These are phyloP conservation scores for Stachybotrys echinatus DNA, from an alignment of 2,329 filamentous ascomycete genomes.

Conservation along the genomic window DNA sequence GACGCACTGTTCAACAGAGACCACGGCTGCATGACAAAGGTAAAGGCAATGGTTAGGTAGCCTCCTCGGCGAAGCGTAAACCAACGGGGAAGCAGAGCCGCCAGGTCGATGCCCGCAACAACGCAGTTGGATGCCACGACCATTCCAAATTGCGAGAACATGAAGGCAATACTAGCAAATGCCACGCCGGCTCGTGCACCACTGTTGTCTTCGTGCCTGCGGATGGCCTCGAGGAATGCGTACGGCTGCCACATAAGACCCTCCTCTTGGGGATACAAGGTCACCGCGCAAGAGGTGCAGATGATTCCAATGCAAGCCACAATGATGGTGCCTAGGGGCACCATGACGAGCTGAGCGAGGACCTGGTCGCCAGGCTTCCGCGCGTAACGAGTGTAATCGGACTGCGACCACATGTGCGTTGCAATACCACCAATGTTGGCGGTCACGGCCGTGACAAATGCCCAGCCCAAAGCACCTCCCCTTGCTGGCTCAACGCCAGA, in stretches of 20 bases:
- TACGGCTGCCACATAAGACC: conserved; percentile 22
- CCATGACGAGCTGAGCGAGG: too few relatives aligned
- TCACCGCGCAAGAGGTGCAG: conserved; percentile 20
- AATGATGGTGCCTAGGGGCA: too few relatives aligned
- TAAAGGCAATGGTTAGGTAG: conserved; percentile 22
- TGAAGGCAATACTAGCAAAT: conserved; percentile 17
- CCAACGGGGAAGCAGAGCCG: conserved; percentile 21
- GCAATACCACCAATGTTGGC: too few relatives aligned
- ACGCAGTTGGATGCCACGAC: conserved; percentile 22
- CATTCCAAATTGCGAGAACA: conserved; percentile 13
- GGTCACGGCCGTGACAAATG: too few relatives aligned
- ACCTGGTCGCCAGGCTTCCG: too few relatives aligned
- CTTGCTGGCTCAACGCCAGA: too few relatives aligned
- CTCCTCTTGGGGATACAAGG: conserved; percentile 15
- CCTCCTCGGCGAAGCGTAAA: conserved; percentile 25
- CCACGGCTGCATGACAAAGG: conserved; percentile 23
- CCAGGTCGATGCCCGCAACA: conserved; percentile 26
- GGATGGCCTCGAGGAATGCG: conserved; percentile 29
- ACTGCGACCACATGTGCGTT: too few relatives aligned
- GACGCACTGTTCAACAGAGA: conserved; percentile 16
- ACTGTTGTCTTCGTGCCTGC: conserved; percentile 22
- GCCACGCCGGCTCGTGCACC: conserved; percentile 22
- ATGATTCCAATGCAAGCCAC: conserved; percentile 21
- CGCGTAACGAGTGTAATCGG: too few relatives aligned
- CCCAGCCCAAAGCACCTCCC: too few relatives aligned